These are phyloP conservation scores for Erigeron philadelphicus DNA, from an alignment of 140 eudicot genomes.

Conservation along the genomic window DNA sequence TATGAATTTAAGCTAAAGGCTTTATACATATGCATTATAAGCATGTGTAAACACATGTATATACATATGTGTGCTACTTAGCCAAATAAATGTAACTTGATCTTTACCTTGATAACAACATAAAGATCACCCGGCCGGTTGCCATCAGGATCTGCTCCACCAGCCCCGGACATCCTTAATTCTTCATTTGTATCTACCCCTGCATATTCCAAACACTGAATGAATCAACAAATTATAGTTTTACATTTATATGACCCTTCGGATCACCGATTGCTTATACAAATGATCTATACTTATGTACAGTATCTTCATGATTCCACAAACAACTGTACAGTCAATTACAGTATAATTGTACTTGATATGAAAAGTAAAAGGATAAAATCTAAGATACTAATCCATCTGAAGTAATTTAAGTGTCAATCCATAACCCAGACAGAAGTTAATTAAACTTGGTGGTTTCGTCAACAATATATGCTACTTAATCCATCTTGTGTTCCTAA, in stretches of 20 bases:
- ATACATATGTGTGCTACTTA: not conserved
- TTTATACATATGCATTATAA: not conserved
- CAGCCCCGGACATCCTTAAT: conserved; percentile 61
- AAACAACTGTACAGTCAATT: not conserved
- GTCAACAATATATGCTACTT: not conserved
- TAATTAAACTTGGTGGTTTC: not conserved
- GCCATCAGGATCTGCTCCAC: conserved; percentile 98
- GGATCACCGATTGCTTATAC: conserved; percentile 5
- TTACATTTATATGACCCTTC: not conserved
- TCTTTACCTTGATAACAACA: conserved; percentile 44
- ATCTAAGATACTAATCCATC: too few species aligned
- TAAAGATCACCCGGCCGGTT: conserved; percentile 86
- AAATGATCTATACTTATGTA: not conserved
- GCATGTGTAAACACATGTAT: not conserved
- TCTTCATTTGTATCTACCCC: conserved; percentile 75
- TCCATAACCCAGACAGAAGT: not conserved
- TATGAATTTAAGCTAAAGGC: not conserved
- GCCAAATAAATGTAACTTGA: not conserved
- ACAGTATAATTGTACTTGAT: not conserved
- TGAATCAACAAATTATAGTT: not conserved
- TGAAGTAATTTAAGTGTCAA: not conserved
- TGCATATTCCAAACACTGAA: conserved; percentile 28
- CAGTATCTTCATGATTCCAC: not conserved
- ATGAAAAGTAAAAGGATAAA: not conserved
- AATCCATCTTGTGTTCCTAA: not conserved